Base-by-base conservation (phyloP, 2,329 filamentous ascomycete genomes). In the Thelonectria discophora region DNA sequence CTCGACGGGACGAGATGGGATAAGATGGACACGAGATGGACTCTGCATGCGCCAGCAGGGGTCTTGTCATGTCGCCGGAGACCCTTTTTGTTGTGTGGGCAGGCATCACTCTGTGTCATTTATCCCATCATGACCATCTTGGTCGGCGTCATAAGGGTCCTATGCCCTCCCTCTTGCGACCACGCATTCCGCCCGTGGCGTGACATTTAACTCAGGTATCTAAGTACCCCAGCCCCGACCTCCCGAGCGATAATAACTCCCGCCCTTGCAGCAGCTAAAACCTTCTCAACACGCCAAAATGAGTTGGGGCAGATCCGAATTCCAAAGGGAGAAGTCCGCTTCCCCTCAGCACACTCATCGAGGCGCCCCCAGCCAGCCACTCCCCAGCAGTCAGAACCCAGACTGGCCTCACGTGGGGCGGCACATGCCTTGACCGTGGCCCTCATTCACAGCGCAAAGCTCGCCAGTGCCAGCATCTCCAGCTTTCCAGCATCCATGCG, bases 321-420 rank as follows among this genome's bases (percentile, higher is more conserved):
- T 24, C 21, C 21, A 24, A 24, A 24, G 21, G 21, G 21, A 24
- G 21, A 24, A 24, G 21, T 24, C 21, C 21, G 21, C 21, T 24
- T 24, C 21, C 21, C 21, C 21, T 24, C 21, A 24, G 3, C 21
- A 30, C 40, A 12, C 20, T 40, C 15, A 12, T 40, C 39, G 43
- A 24, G 8, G 21, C 12, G 27, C n/a, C 37, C 55, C 47, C 48
- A 60, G 58, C 68, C 68, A 66, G 52, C 60, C 58, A 60, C 21
- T 6, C 21, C 21, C 21, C 21, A 24, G 21, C 21, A 24, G 21
- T 24, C 21, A 24, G 21, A 37, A 27, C 49, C 21, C 46, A 47
- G 34, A 47, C 52, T 24, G 49, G 18, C 49, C 42, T 72, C 69
- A 61, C 65, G 64, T 69, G 69, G 67, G 61, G 60, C 63, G 6